Percentiles rank a stretch among this genome's conserved stretches.
These are phyloP conservation scores for Lichtheimia ramosa DNA, from an alignment of 371 early-diverging fungal genomes.

Conservation along the genomic window DNA sequence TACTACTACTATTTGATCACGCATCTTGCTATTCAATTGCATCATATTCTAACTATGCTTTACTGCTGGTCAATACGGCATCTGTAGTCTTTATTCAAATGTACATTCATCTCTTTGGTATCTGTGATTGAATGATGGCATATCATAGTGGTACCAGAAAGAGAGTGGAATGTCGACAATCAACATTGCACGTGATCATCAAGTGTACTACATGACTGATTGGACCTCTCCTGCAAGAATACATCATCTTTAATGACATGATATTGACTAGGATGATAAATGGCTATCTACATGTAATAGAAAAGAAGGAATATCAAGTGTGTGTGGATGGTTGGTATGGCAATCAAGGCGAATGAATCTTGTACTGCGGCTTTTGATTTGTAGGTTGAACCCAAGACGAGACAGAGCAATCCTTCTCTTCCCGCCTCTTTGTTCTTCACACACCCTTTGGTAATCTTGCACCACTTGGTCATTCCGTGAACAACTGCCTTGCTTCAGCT, in stretches of 20 bases:
- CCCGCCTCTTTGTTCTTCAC: not conserved
- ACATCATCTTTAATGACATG: not conserved
- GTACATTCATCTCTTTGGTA: not conserved
- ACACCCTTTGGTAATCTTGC: not conserved
- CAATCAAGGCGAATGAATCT: not conserved
- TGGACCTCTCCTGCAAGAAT: too few relatives aligned
- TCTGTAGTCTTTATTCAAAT: not conserved
- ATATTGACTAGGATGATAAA: not conserved
- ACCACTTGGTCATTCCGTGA: not conserved
- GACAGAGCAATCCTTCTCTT: not conserved
- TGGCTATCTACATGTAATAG: not conserved
- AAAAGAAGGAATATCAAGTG: not conserved
- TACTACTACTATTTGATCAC: too few relatives aligned
- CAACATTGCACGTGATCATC: too few relatives aligned
- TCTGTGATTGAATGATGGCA: too few relatives aligned
- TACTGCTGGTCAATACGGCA: too few relatives aligned
- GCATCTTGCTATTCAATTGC: too few relatives aligned
- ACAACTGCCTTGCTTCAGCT: not conserved
- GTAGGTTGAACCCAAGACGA: not conserved
- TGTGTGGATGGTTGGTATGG: not conserved
- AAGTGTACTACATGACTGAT: too few relatives aligned
- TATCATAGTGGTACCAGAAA: too few relatives aligned
- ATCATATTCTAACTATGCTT: too few relatives aligned
- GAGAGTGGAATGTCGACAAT: too few relatives aligned
- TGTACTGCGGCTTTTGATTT: conserved; percentile 3